Conservation (phyloP, 2,329 filamentous ascomycete genomes). For the Fusarium annulatum region DNA sequence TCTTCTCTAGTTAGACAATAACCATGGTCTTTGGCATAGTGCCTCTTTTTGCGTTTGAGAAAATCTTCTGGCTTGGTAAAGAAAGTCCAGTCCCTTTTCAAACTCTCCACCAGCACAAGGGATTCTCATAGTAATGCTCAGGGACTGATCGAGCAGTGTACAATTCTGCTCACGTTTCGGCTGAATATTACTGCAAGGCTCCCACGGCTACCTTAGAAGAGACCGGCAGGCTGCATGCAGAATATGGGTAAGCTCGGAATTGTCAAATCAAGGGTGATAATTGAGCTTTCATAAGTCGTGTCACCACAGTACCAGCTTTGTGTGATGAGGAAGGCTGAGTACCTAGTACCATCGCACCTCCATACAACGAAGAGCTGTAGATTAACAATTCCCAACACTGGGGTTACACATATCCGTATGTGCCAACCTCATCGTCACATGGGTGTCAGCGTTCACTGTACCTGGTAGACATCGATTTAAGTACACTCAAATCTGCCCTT, state of each 20-base stretch:
- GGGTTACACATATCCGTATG: neutral
- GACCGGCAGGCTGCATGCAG: conserved; percentile 9
- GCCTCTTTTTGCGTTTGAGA: neutral
- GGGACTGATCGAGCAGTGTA: neutral
- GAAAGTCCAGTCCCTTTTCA: neutral
- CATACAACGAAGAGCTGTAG: neutral
- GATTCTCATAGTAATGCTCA: neutral
- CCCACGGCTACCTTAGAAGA: neutral
- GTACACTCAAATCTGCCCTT: neutral
- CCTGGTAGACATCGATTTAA: neutral
- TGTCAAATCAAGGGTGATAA: conserved; percentile 8
- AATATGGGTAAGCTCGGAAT: neutral
- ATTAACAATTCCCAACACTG: neutral
- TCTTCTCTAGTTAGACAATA: neutral
- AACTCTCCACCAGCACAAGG: neutral
- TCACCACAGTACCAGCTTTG: neutral
- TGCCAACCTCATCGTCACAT: neutral
- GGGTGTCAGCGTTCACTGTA: neutral
- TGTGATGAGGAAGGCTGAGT: neutral
- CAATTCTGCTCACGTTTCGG: neutral
- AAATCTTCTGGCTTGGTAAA: neutral
- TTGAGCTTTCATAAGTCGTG: conserved; percentile 1
- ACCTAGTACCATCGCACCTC: conserved; percentile 3
- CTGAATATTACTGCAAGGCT: neutral
- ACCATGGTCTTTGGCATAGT: neutral